Evolutionary conservation across 768 basidiomycete genomes (phyloP), one percentile per base, ranked within the genome.

Genomic region (Cyathus striatus): DNA sequence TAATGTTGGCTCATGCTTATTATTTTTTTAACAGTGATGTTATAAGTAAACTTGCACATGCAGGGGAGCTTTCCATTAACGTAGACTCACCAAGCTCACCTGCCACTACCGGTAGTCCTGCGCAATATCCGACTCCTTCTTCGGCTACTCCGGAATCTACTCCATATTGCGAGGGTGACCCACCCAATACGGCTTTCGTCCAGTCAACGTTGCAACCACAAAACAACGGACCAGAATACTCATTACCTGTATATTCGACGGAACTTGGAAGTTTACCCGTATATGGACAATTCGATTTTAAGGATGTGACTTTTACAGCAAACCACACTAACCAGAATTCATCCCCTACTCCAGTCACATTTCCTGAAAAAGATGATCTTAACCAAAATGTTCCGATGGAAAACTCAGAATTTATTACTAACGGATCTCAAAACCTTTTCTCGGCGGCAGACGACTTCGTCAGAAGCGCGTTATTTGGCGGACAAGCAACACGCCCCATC

Each of bases 251-350:
- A 53, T 76, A 80, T 51, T 73, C 68, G 51, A 72, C 72, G 36
- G 79, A 82, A 43, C 61, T 83, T 6, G 81, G 79, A 2, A 63
- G 75, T 30, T 57, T 82, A 1, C 81, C 81, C 2, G 55, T 70
- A 4, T 68, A 67, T 45, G 68, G 67, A 3, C 65, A 70, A 45
- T 65, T 69, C 46, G 66, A 58, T 35, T 68, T 67, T 36, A 53
- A 56, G 2, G 65, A 66, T 38, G 53, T 59, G 2, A 43, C 45
- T 41, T 44, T 42, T 21, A 33, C 49, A 6, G 6, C 45, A 37
- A 17, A 25, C 32, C 33, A 5, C 44, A 45, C 27, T 9, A 45
- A 46, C 27, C 37, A n/a, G 9, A n/a, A 30, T 30, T n/a, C 9
- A n/a, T 30, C 41, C 9, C 25, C 33, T 6, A 32, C 32, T 21